A percentile compares a stretch with the other conserved stretches of the same genome.
These are phyloP conservation scores for Fusarium drepaniforme DNA, from an alignment of 2,329 filamentous ascomycete species.

Conservation along the genomic window DNA sequence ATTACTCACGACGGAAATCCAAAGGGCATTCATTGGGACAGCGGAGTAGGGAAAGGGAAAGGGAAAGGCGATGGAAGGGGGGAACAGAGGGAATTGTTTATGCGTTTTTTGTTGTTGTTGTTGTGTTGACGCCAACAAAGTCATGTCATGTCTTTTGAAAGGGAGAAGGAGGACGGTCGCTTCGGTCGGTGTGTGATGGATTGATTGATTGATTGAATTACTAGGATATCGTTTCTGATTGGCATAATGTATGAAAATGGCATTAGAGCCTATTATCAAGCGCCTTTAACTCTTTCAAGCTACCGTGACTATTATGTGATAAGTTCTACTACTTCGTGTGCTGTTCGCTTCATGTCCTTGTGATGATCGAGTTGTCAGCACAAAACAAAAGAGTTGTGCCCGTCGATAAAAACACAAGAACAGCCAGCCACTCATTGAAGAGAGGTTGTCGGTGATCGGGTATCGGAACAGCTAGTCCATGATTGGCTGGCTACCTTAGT, in stretches of 20 bases:
- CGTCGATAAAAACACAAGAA: slow-evolving; percentile 11
- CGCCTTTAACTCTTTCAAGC: slow-evolving; percentile 6
- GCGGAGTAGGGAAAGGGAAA: slow-evolving; percentile 29
- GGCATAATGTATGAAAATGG: slow-evolving; percentile 41
- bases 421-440: slow-evolving; percentile 9
- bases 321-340: not conserved
- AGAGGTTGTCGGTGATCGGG: slow-evolving; percentile 44
- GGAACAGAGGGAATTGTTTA: slow-evolving; percentile 5
- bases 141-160: slow-evolving; percentile 12
- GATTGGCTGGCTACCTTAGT: slow-evolving; percentile 42
- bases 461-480: slow-evolving; percentile 43
- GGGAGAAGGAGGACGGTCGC: slow-evolving; percentile 12
- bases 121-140: slow-evolving; percentile 9
- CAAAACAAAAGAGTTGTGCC: slow-evolving; percentile 27
- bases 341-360: slow-evolving; percentile 25
- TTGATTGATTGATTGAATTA: slow-evolving; percentile 22
- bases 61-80: not conserved
- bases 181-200: slow-evolving; percentile 7
- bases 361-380: slow-evolving; percentile 29
- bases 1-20: slow-evolving; percentile 32
- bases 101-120: slow-evolving; percentile 13
- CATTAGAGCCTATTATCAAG: slow-evolving; percentile 28
- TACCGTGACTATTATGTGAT: not conserved
- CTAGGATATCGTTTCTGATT: slow-evolving; percentile 43
- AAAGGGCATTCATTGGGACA: slow-evolving; percentile 27